A percentile compares a stretch with the other conserved stretches of the same genome.
Conservation (phyloP, 768 basidiomycete species). For the Mycena maculata region DNA sequence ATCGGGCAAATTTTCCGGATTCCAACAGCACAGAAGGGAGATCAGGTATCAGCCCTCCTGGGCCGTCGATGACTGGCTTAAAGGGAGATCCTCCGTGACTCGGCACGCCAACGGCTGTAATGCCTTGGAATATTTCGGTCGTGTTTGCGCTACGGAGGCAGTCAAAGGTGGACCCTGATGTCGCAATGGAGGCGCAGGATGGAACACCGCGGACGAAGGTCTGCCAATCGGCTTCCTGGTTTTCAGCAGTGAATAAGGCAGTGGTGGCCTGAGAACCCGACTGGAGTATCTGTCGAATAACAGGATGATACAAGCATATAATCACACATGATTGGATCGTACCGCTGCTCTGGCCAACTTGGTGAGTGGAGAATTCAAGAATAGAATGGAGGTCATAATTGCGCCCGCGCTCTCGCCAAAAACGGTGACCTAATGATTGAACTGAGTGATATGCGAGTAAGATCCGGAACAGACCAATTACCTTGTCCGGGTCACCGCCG, state of each 20-base stretch:
- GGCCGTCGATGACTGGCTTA: slow-evolving; percentile 54
- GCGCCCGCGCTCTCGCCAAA: slow-evolving; percentile 43
- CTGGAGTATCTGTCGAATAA: slow-evolving; percentile 52
- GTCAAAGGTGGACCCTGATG: slow-evolving; percentile 44
- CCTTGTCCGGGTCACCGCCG: too few relatives aligned
- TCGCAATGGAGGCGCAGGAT: slow-evolving; percentile 36
- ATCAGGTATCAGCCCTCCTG: slow-evolving; percentile 48
- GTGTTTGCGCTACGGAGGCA: slow-evolving; percentile 42
- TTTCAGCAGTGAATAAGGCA: slow-evolving; percentile 41
- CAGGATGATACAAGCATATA: neutral
- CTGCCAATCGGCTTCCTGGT: slow-evolving; percentile 42
- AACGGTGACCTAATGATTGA: slow-evolving; percentile 47
- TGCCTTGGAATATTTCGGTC: slow-evolving; percentile 40
- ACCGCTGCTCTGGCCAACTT: slow-evolving; percentile 44
- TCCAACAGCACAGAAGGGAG: slow-evolving; percentile 45
- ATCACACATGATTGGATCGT: slow-evolving; percentile 21
- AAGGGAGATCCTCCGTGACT: slow-evolving; percentile 43
- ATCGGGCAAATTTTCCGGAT: slow-evolving; percentile 45
- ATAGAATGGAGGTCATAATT: too few relatives aligned
- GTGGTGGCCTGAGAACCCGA: slow-evolving; percentile 50
- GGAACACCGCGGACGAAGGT: slow-evolving; percentile 43
- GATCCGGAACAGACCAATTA: neutral
- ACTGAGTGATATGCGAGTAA: slow-evolving; percentile 24
- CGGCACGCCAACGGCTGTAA: slow-evolving; percentile 34
- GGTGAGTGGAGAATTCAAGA: too few relatives aligned